Percentiles rank a stretch among this genome's conserved stretches.
Evolutionary conservation across 352 stramenopile species (phyloP).

Genomic region (Globisporangium okanoganense): DNA sequence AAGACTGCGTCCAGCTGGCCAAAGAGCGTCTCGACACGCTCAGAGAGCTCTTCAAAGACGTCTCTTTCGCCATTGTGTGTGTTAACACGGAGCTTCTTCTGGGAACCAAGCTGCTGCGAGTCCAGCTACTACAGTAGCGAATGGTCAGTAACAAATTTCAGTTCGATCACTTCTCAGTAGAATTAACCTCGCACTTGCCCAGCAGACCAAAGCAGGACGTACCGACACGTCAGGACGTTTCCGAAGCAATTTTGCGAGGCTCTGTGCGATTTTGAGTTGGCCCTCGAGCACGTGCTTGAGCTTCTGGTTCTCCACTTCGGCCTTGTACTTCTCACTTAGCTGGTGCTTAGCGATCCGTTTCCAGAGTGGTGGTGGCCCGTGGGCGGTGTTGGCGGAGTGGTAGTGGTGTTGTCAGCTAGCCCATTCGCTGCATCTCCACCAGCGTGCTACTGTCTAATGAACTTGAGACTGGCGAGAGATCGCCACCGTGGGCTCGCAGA

Average conservation of each 20-base stretch:
- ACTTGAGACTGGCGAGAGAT: too few species aligned
- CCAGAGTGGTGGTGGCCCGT: constrained; percentile 14
- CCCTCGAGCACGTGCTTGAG: constrained; percentile 24
- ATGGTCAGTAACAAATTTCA: too few species aligned
- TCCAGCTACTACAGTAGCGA: not conserved
- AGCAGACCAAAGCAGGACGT: too few species aligned
- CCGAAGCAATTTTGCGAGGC: constrained; percentile 39
- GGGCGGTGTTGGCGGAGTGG: too few species aligned
- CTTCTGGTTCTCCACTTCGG: constrained; percentile 20
- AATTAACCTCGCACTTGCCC: too few species aligned
- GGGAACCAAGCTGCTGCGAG: not conserved
- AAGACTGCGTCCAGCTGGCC: not conserved
- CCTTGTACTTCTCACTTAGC: constrained; percentile 5
- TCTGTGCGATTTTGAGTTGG: constrained; percentile 44
- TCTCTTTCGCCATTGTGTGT: not conserved
- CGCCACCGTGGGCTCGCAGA: not conserved
- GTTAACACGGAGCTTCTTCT: not conserved
- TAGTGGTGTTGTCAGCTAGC: too few species aligned
- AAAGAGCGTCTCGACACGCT: not conserved
- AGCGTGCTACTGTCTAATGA: too few species aligned
- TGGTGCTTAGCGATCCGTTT: constrained; percentile 25
- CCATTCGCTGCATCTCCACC: too few species aligned
- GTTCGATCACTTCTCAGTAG: too few species aligned
- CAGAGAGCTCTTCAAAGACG: constrained; percentile 4
- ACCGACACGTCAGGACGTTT: constrained; percentile 18